Conservation (phyloP, 108 stramenopile species). For the Seminavis robusta region DNA sequence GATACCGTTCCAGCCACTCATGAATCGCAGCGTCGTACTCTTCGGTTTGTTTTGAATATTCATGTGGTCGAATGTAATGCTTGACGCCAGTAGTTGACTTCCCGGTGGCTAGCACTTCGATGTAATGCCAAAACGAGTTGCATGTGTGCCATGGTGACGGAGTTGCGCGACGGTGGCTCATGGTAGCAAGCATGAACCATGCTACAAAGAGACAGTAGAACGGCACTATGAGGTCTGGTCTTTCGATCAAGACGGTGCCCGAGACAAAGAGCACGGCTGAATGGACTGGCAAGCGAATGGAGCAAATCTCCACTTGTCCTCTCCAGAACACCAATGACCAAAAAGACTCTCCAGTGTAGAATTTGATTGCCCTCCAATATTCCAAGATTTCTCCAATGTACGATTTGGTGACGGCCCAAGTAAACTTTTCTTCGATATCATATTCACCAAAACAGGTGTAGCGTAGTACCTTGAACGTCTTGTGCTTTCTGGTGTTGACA, state of each 20-base stretch:
- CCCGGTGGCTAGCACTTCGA: conserved; percentile 34
- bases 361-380: conserved; percentile 39
- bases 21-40: conserved; percentile 38
- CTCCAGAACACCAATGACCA: conserved; percentile 68
- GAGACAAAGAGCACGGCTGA: conserved; percentile 54
- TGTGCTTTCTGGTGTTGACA: conserved; percentile 56
- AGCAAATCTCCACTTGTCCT: conserved; percentile 57
- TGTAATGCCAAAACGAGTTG: conserved; percentile 52
- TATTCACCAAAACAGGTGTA: conserved; percentile 53
- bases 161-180: conserved; percentile 42
- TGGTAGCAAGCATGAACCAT: conserved; percentile 71
- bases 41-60: conserved; percentile 32
- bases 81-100: too few relatives aligned
- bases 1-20: conserved; percentile 26
- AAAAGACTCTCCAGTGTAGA: background rate
- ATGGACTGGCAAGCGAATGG: conserved; percentile 57
- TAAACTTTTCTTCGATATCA: conserved; percentile 54
- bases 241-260: conserved; percentile 47
- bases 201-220: conserved; percentile 41
- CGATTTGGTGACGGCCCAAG: conserved; percentile 51
- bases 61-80: conserved; percentile 16
- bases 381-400: conserved; percentile 71
- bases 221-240: conserved; percentile 47
- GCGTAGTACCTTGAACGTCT: conserved; percentile 52
- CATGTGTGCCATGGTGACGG: conserved; percentile 76